Conservation (phyloP, 306 rosid species). For the Casuarina equisetifolia region DNA sequence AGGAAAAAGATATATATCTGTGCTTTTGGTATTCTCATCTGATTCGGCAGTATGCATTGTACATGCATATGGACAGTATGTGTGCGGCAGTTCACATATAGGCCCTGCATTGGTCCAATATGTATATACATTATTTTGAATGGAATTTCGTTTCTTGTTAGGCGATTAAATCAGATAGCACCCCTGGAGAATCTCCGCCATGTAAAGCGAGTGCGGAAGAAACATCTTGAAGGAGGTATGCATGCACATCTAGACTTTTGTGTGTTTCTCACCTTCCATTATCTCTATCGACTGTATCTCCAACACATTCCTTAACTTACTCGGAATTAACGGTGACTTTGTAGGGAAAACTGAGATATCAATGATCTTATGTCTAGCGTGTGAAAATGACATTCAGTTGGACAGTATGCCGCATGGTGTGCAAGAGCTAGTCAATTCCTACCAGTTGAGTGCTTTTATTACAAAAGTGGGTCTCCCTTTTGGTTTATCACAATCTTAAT, state of each 20-base stretch:
- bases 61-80: neutral
- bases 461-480: conserved; percentile 75
- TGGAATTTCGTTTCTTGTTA: conserved; percentile 24
- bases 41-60: neutral
- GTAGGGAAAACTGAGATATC: conserved; percentile 61
- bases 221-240: conserved; percentile 54
- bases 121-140: neutral
- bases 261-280: neutral
- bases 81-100: neutral
- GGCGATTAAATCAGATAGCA: conserved; percentile 65
- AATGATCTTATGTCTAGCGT: conserved; percentile 64
- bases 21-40: neutral
- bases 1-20: no score
- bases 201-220: conserved; percentile 76
- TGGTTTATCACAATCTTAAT: conserved; percentile 14
- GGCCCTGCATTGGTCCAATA: neutral
- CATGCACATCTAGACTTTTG: neutral
- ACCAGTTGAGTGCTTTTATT: conserved; percentile 83
- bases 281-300: neutral
- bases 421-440: conserved; percentile 55
- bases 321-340: conserved; percentile 22
- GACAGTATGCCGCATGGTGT: conserved; percentile 49
- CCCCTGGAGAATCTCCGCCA: conserved; percentile 75
- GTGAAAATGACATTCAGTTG: conserved; percentile 48
- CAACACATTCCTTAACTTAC: neutral